Percentiles rank a stretch among this genome's conserved stretches.
Evolutionary conservation across 192 early-diverging fungal species (phyloP).

Genomic region (Coemansia nantahalensis): DNA sequence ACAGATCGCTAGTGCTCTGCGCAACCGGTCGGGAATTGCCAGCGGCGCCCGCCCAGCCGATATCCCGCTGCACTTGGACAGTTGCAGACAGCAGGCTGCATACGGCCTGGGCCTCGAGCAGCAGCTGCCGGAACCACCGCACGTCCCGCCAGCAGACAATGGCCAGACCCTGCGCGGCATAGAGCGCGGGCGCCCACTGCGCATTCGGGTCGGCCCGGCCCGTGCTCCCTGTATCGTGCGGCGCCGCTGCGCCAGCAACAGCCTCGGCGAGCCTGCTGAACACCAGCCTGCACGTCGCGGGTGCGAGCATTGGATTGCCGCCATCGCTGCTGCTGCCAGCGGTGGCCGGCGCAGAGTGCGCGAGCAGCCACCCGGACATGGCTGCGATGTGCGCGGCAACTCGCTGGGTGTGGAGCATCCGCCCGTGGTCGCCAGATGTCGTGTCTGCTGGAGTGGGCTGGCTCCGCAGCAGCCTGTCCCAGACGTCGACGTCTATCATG

Average conservation of each 20-base stretch:
- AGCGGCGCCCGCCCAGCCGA: background rate
- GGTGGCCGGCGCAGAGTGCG: constrained; percentile 8
- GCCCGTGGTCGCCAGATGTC: background rate
- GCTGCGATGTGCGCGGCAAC: background rate
- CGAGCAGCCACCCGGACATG: constrained; percentile 27
- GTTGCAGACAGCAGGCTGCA: constrained; percentile 11
- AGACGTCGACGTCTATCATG: constrained; percentile 11
- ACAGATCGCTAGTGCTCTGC: constrained; percentile 28
- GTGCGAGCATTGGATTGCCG: constrained; percentile 4
- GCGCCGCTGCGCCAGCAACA: background rate
- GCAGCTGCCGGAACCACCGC: constrained; percentile 14
- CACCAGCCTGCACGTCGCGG: constrained; percentile 26
- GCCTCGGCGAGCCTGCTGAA: constrained; percentile 14
- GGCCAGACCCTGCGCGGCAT: constrained; percentile 16
- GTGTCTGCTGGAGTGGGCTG: background rate
- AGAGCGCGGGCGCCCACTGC: background rate
- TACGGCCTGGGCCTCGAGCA: constrained; percentile 35
- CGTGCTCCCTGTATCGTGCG: too few relatives aligned
- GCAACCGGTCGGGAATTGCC: constrained; percentile 9
- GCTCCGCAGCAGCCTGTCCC: constrained; percentile 21
- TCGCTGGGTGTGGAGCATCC: background rate
- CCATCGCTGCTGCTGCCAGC: background rate
- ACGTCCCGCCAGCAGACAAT: constrained; percentile 18
- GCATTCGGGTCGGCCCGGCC: background rate
- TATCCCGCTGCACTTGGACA: background rate